A percentile compares a stretch with the other conserved stretches of the same genome.
phyloP scores from a whole-genome alignment of 352 stramenopile genomes.

The Aphanomyces euteiches region DNA sequence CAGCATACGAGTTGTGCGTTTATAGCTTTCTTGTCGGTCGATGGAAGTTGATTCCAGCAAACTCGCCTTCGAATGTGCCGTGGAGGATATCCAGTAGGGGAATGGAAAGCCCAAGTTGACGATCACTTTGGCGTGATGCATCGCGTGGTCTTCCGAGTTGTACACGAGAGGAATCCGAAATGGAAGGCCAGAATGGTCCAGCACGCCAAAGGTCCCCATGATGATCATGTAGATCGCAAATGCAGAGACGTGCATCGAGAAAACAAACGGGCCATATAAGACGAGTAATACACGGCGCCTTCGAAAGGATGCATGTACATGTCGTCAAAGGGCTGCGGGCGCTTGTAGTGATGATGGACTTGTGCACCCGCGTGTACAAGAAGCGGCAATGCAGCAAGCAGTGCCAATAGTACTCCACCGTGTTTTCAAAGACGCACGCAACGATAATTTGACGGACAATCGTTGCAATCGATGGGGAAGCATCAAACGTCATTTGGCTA shows the following conservation, averaged over 20 bases:
- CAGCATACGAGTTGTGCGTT: neutral
- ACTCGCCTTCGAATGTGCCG: constrained; percentile 32
- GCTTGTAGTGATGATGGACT: constrained; percentile 38
- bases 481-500: neutral
- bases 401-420: constrained; percentile 38
- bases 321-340: constrained; percentile 36
- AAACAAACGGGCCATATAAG: constrained; percentile 35
- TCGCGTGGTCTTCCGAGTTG: constrained; percentile 38
- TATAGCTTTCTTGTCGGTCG: neutral
- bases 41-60: neutral
- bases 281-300: constrained; percentile 34
- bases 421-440: constrained; percentile 20
- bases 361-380: constrained; percentile 34
- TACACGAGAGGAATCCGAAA: constrained; percentile 36
- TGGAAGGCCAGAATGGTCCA: constrained; percentile 37
- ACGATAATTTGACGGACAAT: neutral
- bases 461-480: neutral
- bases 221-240: constrained; percentile 40
- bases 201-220: constrained; percentile 36
- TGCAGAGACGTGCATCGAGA: constrained; percentile 30
- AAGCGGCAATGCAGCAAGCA: constrained; percentile 33
- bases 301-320: constrained; percentile 39
- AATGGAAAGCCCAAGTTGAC: constrained; percentile 43
- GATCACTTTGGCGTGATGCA: constrained; percentile 36
- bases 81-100: constrained; percentile 38